Evolutionary conservation across 257 asterid genomes (phyloP), one percentile per base, ranked within the genome.

Genomic region (Penstemon newberryi): DNA sequence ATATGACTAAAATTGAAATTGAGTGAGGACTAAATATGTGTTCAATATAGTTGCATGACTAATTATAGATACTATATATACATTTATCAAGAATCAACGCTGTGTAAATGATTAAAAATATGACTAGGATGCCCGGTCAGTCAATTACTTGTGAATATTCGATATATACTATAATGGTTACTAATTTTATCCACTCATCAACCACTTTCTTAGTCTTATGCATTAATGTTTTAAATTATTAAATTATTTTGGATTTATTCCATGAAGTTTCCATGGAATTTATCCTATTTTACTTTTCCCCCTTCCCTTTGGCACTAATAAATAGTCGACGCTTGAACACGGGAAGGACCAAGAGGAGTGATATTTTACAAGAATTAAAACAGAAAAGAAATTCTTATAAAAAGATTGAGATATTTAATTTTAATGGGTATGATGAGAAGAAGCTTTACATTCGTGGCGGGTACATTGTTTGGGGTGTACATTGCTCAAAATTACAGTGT

Each of bases 401-500:
- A 15, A 15, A 15, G 18, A 15, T 15, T 15, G 18, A 15, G 18
- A 15, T 15, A 15, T 15, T 15, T 15, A 15, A 15, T 15, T 15
- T 15, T 25, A 62, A 76, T 76, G 84, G 79, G 63, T 10, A 65
- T 77, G 5, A 50, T 80, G 4, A 64, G 79, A 69, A 70, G 69
- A 38, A 66, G 75, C 56, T 75, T 78, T 8, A 15, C 79, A 9
- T 75, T 80, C 63, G 69, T 72, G 77, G 12, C 77, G 41, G 85
- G 88, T 7, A 58, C 79, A 5, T 36, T 70, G 0, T 68, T 72
- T 46, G 84, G 86, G 37, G 78, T 70, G 5, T 78, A 82, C 12
- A 54, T 78, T 12, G 81, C 83, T 37, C 86, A 82, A 56, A 82
- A 65, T n/a, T 78, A 82, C 65, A 70, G 39, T 11, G 3, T 82